Percentiles rank a stretch among this genome's conserved stretches.
Evolutionary conservation across 2,329 filamentous ascomycete species (phyloP).

Genomic region (Fusarium sterilihyphosum): DNA sequence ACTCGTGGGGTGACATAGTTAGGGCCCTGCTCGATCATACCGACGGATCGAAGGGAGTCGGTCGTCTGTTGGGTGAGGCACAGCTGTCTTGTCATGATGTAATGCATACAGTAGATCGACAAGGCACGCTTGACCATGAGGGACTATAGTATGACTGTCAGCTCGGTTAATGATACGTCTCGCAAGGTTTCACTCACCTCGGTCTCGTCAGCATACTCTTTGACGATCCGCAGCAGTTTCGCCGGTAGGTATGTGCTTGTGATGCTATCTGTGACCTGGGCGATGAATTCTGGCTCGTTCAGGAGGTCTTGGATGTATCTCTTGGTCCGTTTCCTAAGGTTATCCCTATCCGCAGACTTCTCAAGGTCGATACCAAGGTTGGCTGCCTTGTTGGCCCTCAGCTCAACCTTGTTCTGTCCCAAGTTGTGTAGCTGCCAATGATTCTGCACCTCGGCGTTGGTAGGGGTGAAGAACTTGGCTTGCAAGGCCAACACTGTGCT

Average conservation of each 20-base stretch:
- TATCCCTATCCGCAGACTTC: constrained; percentile 54
- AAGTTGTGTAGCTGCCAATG: constrained; percentile 60
- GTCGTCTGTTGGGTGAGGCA: constrained; percentile 59
- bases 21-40: constrained; percentile 56
- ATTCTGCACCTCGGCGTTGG: constrained; percentile 57
- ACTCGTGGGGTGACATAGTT: constrained; percentile 62
- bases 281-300: constrained; percentile 58
- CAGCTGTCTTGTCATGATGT: constrained; percentile 65
- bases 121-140: constrained; percentile 63
- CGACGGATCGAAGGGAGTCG: constrained; percentile 52
- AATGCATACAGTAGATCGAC: constrained; percentile 66
- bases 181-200: constrained; percentile 49
- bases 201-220: constrained; percentile 57
- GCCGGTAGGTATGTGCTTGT: constrained; percentile 57
- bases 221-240: constrained; percentile 59
- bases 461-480: constrained; percentile 64
- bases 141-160: constrained; percentile 46
- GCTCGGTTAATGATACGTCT: constrained; percentile 17
- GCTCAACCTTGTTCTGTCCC: constrained; percentile 50
- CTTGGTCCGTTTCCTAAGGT: constrained; percentile 57
- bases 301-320: constrained; percentile 61
- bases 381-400: constrained; percentile 55
- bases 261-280: constrained; percentile 61
- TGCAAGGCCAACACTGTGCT: constrained; percentile 56
- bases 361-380: constrained; percentile 62